Evolutionary conservation across 2,329 filamentous ascomycete genomes (phyloP), one percentile per base, ranked within the genome.

Genomic region (Truncatella angustata): DNA sequence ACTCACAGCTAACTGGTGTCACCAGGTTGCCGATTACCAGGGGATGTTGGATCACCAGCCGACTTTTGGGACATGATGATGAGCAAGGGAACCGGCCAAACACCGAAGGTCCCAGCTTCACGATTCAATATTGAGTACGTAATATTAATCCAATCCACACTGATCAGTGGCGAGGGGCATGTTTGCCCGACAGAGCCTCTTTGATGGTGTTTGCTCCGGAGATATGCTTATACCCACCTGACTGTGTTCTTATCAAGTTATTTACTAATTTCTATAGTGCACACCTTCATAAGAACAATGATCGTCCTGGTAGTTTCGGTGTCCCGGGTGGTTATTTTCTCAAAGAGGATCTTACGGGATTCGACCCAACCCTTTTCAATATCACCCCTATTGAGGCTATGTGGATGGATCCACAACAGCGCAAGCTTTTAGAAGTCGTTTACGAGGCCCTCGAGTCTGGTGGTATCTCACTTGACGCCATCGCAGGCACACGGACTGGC

Each of bases 331-430:
- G 46, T 21, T 49, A 49, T 39, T 49, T 49, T 23, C 46, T 49
- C 46, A 52, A 64, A 7, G 59, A 61, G 5, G 60, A 67, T 49
- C 50, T 65, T 16, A 52, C 59, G 11, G 53, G 50, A 18, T 73
- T 73, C 49, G 72, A 75, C 44, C 53, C 66, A 7, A 16, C 48
- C 4, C 69, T 76, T 54, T 76, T 75, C 55, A 58, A 61, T 30
- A 70, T 73, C 39, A 63, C 56, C 3, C 61, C 65, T 2, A 54
- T 61, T n/a, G 72, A 75, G 54, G 69, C 68, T n/a, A 61, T 60
- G 43, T 59, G 58, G 7, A 69, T 73, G 60, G 72, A 75, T 42
- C 72, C 73, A 0, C 71, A 73, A 54, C 69, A 73, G 50, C 61
- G 72, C 1, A 64, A 67, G 51, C 53, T 69, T 4, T 60, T 72